These are phyloP conservation scores for Vitis cinerea DNA, from an alignment of 164 flowering plant genomes.

Conservation along the genomic window DNA sequence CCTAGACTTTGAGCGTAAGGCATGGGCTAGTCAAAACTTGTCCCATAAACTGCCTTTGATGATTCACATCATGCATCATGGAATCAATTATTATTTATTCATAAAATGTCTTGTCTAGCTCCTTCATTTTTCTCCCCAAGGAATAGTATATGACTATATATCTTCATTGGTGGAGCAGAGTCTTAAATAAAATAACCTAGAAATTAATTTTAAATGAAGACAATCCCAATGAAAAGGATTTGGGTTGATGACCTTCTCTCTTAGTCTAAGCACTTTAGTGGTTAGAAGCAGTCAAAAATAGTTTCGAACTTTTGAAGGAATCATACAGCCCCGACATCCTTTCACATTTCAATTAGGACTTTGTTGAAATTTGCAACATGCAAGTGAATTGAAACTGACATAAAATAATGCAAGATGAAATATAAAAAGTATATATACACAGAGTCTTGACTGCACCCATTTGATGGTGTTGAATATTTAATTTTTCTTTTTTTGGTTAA, in stretches of 20 bases:
- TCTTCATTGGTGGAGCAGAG: slow-evolving; percentile 2
- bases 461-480: no score
- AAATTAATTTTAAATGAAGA: neutral
- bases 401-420: no score
- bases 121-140: no score
- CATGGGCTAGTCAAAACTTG: neutral
- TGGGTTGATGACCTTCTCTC: neutral
- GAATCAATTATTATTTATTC: no score
- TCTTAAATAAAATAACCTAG: neutral
- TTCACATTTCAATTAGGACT: slow-evolving; percentile 3
- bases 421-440: no score
- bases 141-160: neutral
- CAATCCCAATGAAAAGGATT: neutral
- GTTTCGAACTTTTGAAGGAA: neutral
- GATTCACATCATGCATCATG: no score
- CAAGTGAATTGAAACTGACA: no score
- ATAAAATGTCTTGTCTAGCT: no score
- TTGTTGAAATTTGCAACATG: no score
- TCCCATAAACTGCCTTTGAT: no score
- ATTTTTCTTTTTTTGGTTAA: no score
- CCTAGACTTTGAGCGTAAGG: slow-evolving; percentile 1
- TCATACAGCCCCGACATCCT: neutral
- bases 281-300: slow-evolving; percentile 4
- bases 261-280: slow-evolving; percentile 9
- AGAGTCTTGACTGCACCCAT: no score